Evolutionary conservation across 164 flowering plant species (phyloP), one percentile per base, ranked within the genome.

Genomic region (Akebia trifoliata): DNA sequence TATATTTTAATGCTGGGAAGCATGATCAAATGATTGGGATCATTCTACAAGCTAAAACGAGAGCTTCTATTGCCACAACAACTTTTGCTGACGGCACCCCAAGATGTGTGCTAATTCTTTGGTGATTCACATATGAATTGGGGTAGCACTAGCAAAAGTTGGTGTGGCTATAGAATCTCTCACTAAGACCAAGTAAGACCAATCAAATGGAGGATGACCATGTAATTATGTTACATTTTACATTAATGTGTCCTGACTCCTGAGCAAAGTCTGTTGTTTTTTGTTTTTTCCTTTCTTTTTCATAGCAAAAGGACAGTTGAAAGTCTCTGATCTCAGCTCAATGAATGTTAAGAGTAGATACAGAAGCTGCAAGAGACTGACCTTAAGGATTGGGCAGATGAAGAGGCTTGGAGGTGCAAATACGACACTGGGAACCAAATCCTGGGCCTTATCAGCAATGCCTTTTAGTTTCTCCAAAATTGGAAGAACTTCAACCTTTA

Each of bases 321-420:
- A 44, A 22, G 22, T 44, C 8, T 5, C 15, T 1, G 22, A 9
- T 8, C 24, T 20, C 8, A 36, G 25, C 10, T 39, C 1, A 11
- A 32, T 2, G 24, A 17, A 40, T 26, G 21, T 31, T n/a, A 35
- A 20, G 15, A 50, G 2, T 3, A 50, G 8, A n/a, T n/a, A 2
- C 28, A 21, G 54, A 40, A 12, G 20, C 37, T 26, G 31, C 47
- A 38, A 21, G 62, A 25, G 36, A 59, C 73, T 50, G 39, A 79
- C 96, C 81, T 78, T 83, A 39, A 83, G 79, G 37, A 85, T 81
- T 26, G 93, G 96, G 21, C 96, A 88, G 17, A 79, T 59, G 60
- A 82, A 89, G 53, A 83, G 77, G 1, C 74, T 11, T 25, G 97
- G 97, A 52, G 74, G 69, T 36, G 46, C 0, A 76, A 58, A 2